phyloP scores from a whole-genome alignment of 441 rosid species.

The Aleurites moluccanus region DNA sequence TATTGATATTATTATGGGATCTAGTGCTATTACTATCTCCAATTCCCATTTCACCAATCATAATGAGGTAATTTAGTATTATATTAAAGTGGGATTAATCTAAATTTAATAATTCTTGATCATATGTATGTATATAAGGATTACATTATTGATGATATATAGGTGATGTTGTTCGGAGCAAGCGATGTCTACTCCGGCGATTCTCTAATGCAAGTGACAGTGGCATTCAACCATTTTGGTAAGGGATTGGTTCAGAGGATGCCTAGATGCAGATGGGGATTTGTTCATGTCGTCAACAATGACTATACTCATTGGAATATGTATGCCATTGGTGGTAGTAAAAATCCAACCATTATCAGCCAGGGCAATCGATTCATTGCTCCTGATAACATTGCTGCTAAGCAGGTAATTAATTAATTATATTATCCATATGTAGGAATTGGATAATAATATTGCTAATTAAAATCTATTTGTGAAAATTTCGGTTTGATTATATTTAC shows the following conservation, averaged over 20 bases:
- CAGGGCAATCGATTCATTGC: constrained; percentile 80
- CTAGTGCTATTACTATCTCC: constrained; percentile 81
- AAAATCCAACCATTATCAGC: constrained; percentile 61
- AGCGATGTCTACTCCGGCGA: constrained; percentile 44
- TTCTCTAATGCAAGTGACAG: constrained; percentile 66
- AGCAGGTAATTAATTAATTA: constrained; percentile 20
- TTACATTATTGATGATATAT: constrained; percentile 4
- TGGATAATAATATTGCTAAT: too few relatives aligned
- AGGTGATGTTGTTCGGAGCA: constrained; percentile 75
- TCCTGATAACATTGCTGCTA: constrained; percentile 26
- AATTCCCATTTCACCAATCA: constrained; percentile 74
- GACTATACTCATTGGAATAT: constrained; percentile 79
- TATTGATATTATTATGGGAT: constrained; percentile 65
- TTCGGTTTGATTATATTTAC: too few relatives aligned
- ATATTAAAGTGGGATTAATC: too few relatives aligned
- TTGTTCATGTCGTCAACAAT: constrained; percentile 73
- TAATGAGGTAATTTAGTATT: constrained; percentile 43
- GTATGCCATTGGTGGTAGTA: constrained; percentile 79
- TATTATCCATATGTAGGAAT: too few relatives aligned
- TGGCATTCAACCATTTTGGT: constrained; percentile 88
- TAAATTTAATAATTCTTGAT: too few relatives aligned
- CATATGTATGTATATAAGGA: too few relatives aligned
- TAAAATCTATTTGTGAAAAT: too few relatives aligned
- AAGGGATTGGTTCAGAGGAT: constrained; percentile 78
- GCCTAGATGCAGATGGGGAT: constrained; percentile 79